phyloP scores from a whole-genome alignment of 495 filamentous ascomycete genomes.

The Chaetomium fimeti region DNA sequence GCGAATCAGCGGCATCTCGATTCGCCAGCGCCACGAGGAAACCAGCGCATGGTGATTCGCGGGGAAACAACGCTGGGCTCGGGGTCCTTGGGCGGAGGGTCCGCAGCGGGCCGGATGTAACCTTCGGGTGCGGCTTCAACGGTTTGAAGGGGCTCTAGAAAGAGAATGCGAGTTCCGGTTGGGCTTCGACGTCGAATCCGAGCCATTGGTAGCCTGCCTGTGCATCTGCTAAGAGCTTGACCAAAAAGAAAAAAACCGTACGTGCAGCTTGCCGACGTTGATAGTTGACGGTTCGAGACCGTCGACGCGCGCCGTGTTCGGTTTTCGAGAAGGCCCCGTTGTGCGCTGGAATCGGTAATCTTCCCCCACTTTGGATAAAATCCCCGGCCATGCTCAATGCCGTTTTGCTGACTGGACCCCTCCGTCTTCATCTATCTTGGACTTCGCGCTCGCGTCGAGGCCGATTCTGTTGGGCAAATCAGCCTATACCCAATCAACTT shows the following conservation, averaged over 20 bases:
- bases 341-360: constrained; percentile 23
- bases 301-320: constrained; percentile 19
- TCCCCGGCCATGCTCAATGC: constrained; percentile 21
- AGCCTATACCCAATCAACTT: constrained; percentile 35
- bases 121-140: constrained; percentile 4
- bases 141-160: background rate
- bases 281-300: background rate
- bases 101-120: constrained; percentile 16
- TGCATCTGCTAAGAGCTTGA: too few relatives aligned
- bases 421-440: constrained; percentile 32
- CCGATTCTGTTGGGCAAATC: constrained; percentile 26
- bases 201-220: too few relatives aligned
- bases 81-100: background rate
- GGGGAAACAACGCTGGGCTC: background rate
- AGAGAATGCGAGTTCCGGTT: too few relatives aligned
- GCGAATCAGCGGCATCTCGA: constrained; percentile 5
- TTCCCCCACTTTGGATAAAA: constrained; percentile 41
- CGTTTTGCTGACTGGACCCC: constrained; percentile 14
- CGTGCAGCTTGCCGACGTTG: too few relatives aligned
- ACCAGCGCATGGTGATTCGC: background rate
- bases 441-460: constrained; percentile 15
- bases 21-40: background rate
- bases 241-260: too few relatives aligned
- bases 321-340: constrained; percentile 32
- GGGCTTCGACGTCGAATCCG: too few relatives aligned